Base-by-base conservation (phyloP, 495 filamentous ascomycete species). In the Penicillium goetzii region DNA sequence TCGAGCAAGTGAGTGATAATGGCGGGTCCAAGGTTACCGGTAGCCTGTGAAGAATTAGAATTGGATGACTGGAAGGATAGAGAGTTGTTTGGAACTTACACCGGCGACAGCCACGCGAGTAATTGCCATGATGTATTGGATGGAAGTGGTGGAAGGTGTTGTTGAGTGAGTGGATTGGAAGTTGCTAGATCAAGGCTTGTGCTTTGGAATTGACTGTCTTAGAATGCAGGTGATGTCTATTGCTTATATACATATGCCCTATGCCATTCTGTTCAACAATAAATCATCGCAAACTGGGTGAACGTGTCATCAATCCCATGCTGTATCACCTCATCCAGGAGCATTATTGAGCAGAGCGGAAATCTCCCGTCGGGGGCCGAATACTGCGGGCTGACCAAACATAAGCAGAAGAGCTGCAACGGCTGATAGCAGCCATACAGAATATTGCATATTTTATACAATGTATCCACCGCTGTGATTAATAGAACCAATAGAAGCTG, bases 11-110 rank as follows among this genome's bases (percentile, higher is more conserved):
- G 81, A 40, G 79, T 66, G 58, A 90, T 71, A 34, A 89, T 74
- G 4, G 83, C 70, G n/a, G 77, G 73, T 53, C 89, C 89, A 11
- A 91, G 74, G 56, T 80, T 83, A 41, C 89, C 89, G 2, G 79
- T 80, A 8, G 79, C 86, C 86, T 88, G 49, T 23, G n/a, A 17
- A 21, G 12, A 15, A 36, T 45, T 40, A 43, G 60, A 40, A 38
- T 30, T 17, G 10, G 26, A 9, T n/a, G 12, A 17, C n/a, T 53
- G 15, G 26, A 2, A 30, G 26, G 15, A 2, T 8, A 26, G n/a
- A 53, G 25, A 33, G 30, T 30, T 2, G 30, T 17, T 17, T 30
- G 15, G 23, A 51, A 59, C 49, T 21, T 55, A 64, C 61, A 41
- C 61, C 61, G 15, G 61, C 61, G 14, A 64, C 33, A 9, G 61